Conservation (phyloP, 2,329 filamentous ascomycete genomes). For the Blastomyces parvus region DNA sequence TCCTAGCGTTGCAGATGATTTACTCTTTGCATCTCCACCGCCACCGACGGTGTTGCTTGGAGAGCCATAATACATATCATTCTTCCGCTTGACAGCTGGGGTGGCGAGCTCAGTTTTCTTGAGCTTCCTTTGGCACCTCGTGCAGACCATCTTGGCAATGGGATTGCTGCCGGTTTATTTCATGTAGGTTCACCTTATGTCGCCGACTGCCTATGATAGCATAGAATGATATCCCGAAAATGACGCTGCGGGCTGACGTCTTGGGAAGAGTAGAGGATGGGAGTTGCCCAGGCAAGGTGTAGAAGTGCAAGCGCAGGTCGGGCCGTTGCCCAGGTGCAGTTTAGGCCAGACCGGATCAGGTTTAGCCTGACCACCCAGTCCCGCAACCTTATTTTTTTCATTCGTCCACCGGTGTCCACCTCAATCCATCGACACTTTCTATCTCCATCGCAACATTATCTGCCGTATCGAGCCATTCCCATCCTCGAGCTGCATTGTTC, state of each 20-base stretch:
- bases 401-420: too few relatives aligned
- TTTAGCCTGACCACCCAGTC: too few relatives aligned
- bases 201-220: background rate
- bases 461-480: too few relatives aligned
- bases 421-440: too few relatives aligned
- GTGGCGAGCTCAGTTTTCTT: slow-evolving; percentile 54
- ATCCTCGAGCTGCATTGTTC: too few relatives aligned
- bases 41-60: slow-evolving; percentile 33
- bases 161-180: background rate
- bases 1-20: slow-evolving; percentile 45
- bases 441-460: too few relatives aligned
- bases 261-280: background rate
- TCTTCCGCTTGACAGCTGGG: slow-evolving; percentile 57
- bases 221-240: background rate
- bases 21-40: slow-evolving; percentile 32
- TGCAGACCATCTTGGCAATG: slow-evolving; percentile 49
- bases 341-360: too few relatives aligned
- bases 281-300: too few relatives aligned
- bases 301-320: background rate
- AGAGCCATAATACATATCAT: slow-evolving; percentile 57
- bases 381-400: too few relatives aligned
- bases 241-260: background rate
- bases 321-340: too few relatives aligned
- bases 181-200: background rate
- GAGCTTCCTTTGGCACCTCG: slow-evolving; percentile 53